phyloP scores from a whole-genome alignment of 2,329 filamentous ascomycete genomes.

The Cladosporium sphaerospermum region DNA sequence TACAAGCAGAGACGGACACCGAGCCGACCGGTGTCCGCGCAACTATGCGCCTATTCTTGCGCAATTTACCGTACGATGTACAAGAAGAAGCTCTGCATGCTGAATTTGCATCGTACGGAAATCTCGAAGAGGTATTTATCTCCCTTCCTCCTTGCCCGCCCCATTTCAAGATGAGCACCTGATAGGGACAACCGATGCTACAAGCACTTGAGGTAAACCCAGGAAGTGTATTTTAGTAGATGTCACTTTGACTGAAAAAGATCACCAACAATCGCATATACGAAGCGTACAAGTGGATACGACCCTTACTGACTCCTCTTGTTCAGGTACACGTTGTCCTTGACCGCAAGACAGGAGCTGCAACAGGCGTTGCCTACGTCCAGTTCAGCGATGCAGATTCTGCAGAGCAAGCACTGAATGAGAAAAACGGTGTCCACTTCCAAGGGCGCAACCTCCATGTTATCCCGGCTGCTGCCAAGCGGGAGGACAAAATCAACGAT shows the following conservation, averaged over 20 bases:
- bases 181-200: conserved; percentile 99
- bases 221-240: conserved; percentile 99
- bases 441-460: conserved; percentile 90
- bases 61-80: conserved; percentile 78
- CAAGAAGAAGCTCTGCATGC: conserved; percentile 69
- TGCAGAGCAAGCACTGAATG: conserved; percentile 72
- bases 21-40: conserved; percentile 50
- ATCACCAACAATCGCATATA: conserved; percentile 15
- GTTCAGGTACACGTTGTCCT: conserved; percentile 77
- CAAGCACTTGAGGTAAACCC: conserved; percentile 77
- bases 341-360: conserved; percentile 60
- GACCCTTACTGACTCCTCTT: conserved; percentile 10
- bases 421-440: conserved; percentile 77
- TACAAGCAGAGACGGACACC: neutral
- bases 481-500: conserved; percentile 76
- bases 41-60: conserved; percentile 75
- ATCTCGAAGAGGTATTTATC: conserved; percentile 76
- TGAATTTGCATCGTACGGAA: conserved; percentile 66
- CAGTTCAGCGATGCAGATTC: conserved; percentile 66
- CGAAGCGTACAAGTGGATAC: too few species aligned
- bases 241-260: conserved; percentile 69
- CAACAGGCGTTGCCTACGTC: conserved; percentile 87
- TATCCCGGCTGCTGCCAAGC: conserved; percentile 75
- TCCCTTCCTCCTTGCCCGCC: conserved; percentile 20
- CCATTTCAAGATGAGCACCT: conserved; percentile 79